Evolutionary conservation across 2,329 filamentous ascomycete species (phyloP), one percentile per base, ranked within the genome.

Genomic region (Hyphodiscus sp.): DNA sequence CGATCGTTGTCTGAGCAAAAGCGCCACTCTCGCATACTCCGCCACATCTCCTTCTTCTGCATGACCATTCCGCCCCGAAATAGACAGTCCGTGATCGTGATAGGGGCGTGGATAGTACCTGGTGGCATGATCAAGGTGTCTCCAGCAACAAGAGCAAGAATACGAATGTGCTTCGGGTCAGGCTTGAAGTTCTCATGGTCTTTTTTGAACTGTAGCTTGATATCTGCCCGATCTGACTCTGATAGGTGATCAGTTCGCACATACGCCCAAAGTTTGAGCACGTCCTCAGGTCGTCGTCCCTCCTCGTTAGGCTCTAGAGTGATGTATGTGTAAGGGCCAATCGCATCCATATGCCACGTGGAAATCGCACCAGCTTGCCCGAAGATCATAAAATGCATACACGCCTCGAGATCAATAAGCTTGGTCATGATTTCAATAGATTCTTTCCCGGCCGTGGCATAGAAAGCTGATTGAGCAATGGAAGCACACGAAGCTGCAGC

Each of bases 111-210:
- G 10, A 57, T 57, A 16, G 55, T 57, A 15, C 55, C 55, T 9
- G 55, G 55, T 7, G 55, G 55, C 55, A 57, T 57, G 23, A 57
- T 52, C 7, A 57, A 49, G 9, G 55, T 57, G 11, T 57, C 55
- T 44, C 50, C 53, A 5, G 51, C 45, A 3, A 49, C 51, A 5
- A 57, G 46, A 13, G 55, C 49, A 18, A 57, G 41, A 26, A 57
- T 50, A 20, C 41, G 43, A 41, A 57, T 52, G 33, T 50, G 50
- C 19, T 54, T 41, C 9, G 51, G 49, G 19, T 51, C 44, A 2
- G 55, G 55, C 15, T 46, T 33, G 38, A 49, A 57, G 42, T 48
- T 45, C 20, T 53, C 47, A 15, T 52, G 51, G 41, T 53, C 20
- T 41, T 49, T 47, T 18, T 42, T 38, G 49, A 57, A 57, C n/a